Percentiles rank a stretch among this genome's conserved stretches.
phyloP scores from a whole-genome alignment of 2,329 filamentous ascomycete genomes.

The Fusarium sp. region DNA sequence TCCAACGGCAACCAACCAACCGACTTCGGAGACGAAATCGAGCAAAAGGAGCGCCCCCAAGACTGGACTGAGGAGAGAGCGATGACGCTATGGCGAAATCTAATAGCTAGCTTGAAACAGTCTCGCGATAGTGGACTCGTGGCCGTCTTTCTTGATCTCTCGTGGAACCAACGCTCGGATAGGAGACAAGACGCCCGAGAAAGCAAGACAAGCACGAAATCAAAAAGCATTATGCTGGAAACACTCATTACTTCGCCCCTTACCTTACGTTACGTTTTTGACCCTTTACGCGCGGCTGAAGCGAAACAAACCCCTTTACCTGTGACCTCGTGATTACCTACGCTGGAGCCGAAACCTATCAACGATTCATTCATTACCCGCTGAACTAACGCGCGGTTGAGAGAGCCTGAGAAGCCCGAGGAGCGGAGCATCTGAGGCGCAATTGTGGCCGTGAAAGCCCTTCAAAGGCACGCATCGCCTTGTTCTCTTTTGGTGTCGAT shows the following conservation, averaged over 20 bases:
- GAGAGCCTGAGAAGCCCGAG: not conserved
- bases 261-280: constrained; percentile 1
- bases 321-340: constrained; percentile 31
- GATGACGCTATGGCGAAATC: constrained; percentile 53
- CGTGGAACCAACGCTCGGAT: constrained; percentile 43
- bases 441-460: not conserved
- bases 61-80: constrained; percentile 48
- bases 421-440: constrained; percentile 11
- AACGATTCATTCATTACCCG: not conserved
- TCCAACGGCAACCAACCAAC: constrained; percentile 37
- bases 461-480: not conserved
- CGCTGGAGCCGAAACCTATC: constrained; percentile 13
- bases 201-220: constrained; percentile 49
- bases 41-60: constrained; percentile 29
- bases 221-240: constrained; percentile 47
- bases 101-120: constrained; percentile 53
- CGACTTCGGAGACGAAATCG: constrained; percentile 46
- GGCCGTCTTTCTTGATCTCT: constrained; percentile 39
- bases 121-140: constrained; percentile 49
- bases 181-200: constrained; percentile 40
- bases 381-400: constrained; percentile 12
- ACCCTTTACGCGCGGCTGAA: constrained; percentile 28
- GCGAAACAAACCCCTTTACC: constrained; percentile 9
- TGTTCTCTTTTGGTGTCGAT: constrained; percentile 11
- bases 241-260: constrained; percentile 22